Conservation (phyloP, 768 basidiomycete genomes). For the Tulasnella sp. region DNA sequence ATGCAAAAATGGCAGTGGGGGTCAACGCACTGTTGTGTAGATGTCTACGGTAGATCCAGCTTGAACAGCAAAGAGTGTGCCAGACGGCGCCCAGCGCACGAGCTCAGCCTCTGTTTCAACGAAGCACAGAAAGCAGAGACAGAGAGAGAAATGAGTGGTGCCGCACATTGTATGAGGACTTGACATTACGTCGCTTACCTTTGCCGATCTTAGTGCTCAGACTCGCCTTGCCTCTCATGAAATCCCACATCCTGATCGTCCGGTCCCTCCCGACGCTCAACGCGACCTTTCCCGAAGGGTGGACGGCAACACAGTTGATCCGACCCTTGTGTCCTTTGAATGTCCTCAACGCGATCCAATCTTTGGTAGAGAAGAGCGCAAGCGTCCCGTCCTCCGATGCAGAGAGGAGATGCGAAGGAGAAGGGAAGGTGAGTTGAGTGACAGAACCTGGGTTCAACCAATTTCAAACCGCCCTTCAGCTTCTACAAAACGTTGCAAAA, state of each 20-base stretch:
- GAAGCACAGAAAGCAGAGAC: too few species aligned
- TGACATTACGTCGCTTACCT: constrained; percentile 56
- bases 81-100: constrained; percentile 77
- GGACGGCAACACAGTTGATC: constrained; percentile 81
- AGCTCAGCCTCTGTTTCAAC: constrained; percentile 95
- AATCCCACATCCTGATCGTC: constrained; percentile 94
- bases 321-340: constrained; percentile 91
- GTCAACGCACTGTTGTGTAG: constrained; percentile 56
- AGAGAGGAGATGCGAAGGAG: constrained; percentile 79
- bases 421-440: constrained; percentile 76
- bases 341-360: constrained; percentile 81
- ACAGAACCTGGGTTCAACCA: constrained; percentile 62
- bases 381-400: constrained; percentile 89
- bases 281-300: constrained; percentile 86
- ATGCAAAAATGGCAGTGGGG: too few species aligned
- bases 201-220: constrained; percentile 84
- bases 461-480: background rate
- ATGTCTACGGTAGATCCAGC: constrained; percentile 64
- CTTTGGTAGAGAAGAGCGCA: constrained; percentile 81
- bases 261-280: constrained; percentile 84
- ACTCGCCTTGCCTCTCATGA: constrained; percentile 86
- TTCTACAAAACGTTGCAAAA: background rate
- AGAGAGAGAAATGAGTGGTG: background rate
- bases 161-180: too few species aligned
- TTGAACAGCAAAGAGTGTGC: constrained; percentile 71